phyloP scores from a whole-genome alignment of 2,329 filamentous ascomycete species.

The Teratosphaeria nubilosa region DNA sequence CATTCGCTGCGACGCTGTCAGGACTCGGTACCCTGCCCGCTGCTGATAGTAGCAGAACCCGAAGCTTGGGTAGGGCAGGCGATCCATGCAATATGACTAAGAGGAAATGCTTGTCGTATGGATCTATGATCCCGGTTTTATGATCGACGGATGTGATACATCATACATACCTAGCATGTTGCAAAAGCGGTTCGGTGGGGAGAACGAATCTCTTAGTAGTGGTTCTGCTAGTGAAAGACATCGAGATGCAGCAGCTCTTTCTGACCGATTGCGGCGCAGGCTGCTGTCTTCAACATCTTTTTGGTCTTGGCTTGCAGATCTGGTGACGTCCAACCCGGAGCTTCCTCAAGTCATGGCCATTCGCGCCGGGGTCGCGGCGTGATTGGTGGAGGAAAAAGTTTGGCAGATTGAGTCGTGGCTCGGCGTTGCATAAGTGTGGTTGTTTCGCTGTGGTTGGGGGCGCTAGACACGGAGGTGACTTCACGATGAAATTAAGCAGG shows the following conservation, averaged over 20 bases:
- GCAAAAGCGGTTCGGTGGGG: background rate
- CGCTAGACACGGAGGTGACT: background rate
- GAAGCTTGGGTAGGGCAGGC: background rate
- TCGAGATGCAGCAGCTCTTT: background rate
- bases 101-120: background rate
- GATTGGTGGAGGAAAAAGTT: background rate
- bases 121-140: background rate
- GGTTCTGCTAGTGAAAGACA: background rate
- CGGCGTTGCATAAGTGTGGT: background rate
- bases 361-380: background rate
- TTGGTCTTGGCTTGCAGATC: background rate
- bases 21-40: background rate
- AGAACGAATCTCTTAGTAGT: background rate
- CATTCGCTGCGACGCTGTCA: background rate
- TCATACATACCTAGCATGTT: too few species aligned
- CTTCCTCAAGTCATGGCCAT: background rate
- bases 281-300: background rate
- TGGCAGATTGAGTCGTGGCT: background rate
- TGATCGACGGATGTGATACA: background rate
- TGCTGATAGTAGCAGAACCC: too few species aligned
- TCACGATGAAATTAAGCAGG: background rate
- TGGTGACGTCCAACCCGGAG: background rate
- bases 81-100: background rate
- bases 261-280: background rate
- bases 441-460: background rate